Evolutionary conservation across 2,329 filamentous ascomycete genomes (phyloP).

Genomic region (Trichophyton benhamiae): DNA sequence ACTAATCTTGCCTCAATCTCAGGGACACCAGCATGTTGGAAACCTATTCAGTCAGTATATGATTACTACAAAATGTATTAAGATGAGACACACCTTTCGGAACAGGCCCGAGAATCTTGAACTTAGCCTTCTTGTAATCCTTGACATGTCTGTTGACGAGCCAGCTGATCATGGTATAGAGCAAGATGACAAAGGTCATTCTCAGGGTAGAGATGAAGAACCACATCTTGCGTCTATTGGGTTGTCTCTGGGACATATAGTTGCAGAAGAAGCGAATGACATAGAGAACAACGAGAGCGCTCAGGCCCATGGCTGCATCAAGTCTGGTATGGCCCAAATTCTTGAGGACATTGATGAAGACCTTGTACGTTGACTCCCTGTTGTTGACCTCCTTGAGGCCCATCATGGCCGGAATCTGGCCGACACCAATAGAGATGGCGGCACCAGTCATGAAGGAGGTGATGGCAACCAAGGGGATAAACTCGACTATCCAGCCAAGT

Average conservation of each 20-base stretch:
- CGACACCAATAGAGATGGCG: constrained; percentile 52
- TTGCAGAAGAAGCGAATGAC: constrained; percentile 47
- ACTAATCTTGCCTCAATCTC: constrained; percentile 33
- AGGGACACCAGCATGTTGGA: constrained; percentile 40
- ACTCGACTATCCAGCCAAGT: constrained; percentile 53
- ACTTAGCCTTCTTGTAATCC: constrained; percentile 36
- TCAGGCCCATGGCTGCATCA: constrained; percentile 49
- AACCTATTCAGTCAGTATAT: constrained; percentile 15
- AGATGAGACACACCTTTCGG: constrained; percentile 32
- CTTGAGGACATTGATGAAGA: constrained; percentile 48
- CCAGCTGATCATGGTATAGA: constrained; percentile 53
- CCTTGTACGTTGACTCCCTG: constrained; percentile 38
- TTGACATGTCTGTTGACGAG: constrained; percentile 44
- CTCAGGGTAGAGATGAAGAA: constrained; percentile 49
- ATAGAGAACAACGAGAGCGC: constrained; percentile 44
- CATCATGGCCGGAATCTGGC: constrained; percentile 51
- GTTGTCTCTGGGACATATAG: constrained; percentile 35
- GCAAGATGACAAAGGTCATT: constrained; percentile 47
- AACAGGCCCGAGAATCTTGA: constrained; percentile 46
- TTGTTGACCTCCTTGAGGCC: constrained; percentile 41
- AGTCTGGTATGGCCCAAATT: constrained; percentile 46
- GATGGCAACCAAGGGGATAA: constrained; percentile 52
- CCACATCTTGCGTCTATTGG: constrained; percentile 44
- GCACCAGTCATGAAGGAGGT: constrained; percentile 55
- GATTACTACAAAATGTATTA: background rate